phyloP scores from a whole-genome alignment of 208 protist genomes.

The Acanthamoeba lenticulata region DNA sequence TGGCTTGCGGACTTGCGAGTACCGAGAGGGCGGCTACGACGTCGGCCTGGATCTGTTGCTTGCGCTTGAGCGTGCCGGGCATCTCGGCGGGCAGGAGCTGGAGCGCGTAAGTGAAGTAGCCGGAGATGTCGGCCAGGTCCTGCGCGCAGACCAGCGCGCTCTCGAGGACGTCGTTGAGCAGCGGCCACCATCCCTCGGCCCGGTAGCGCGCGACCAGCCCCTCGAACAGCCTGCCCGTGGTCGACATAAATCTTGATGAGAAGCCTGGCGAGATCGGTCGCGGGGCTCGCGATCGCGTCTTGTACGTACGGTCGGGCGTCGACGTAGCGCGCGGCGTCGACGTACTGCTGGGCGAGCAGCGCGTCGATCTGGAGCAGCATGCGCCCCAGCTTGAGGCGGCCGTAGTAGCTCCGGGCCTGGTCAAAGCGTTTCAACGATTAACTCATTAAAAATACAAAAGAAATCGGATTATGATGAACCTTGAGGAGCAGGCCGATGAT shows the following conservation, averaged over 20 bases:
- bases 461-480: not conserved
- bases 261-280: not conserved
- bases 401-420: not conserved
- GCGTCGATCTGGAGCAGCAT: slow-evolving; percentile 25
- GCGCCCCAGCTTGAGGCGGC: not conserved
- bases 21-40: not conserved
- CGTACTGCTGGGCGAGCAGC: slow-evolving; percentile 18
- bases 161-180: not conserved
- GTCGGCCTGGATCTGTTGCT: slow-evolving; percentile 18
- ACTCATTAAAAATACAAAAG: no score
- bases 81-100: slow-evolving; percentile 1
- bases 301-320: not conserved
- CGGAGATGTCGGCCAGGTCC: not conserved
- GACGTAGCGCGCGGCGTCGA: not conserved
- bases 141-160: not conserved
- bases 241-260: not conserved
- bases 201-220: not conserved
- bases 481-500: slow-evolving; percentile 27
- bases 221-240: not conserved
- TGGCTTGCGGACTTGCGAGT: not conserved
- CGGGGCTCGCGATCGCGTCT: not conserved
- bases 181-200: not conserved
- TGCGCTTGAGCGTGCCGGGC: not conserved
- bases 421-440: no score
- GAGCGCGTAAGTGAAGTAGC: not conserved